Percentiles rank a stretch among this genome's conserved stretches.
These are phyloP conservation scores for Barnettozyma populi DNA, from an alignment of 805 yeast species.

Conservation along the genomic window DNA sequence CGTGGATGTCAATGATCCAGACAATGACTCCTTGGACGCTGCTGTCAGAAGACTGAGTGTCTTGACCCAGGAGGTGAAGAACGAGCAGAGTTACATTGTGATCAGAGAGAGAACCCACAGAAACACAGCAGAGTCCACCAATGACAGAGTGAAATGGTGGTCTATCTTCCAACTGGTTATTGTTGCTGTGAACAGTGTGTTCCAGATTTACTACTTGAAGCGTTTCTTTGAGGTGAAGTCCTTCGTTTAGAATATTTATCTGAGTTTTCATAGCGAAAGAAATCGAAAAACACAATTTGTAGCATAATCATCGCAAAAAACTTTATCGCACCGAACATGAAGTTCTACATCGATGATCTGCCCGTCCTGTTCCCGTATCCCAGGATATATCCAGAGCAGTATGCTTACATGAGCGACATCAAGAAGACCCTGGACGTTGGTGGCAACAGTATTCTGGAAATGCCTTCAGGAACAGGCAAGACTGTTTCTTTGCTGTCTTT, in stretches of 20 bases:
- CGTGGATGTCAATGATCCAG: constrained; percentile 72
- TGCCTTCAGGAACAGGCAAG: constrained; percentile 99
- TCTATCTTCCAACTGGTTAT: constrained; percentile 84
- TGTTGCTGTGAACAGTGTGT: constrained; percentile 79
- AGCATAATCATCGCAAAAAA: background rate
- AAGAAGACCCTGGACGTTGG: constrained; percentile 93
- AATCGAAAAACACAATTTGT: background rate
- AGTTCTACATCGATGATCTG: constrained; percentile 86
- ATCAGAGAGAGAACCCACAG: constrained; percentile 97
- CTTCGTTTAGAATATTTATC: constrained; percentile 49
- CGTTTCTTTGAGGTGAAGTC: constrained; percentile 94
- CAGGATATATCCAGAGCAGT: constrained; percentile 94
- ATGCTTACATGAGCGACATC: constrained; percentile 95
- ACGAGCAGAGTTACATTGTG: constrained; percentile 86
- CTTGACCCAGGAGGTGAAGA: constrained; percentile 79
- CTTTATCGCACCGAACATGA: constrained; percentile 12
- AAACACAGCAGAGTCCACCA: constrained; percentile 97
- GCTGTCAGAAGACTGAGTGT: constrained; percentile 74
- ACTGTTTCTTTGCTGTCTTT: constrained; percentile 87
- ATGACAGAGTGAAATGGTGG: constrained; percentile 98
- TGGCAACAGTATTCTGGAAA: constrained; percentile 92
- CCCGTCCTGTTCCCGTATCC: constrained; percentile 97
- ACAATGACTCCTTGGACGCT: constrained; percentile 73
- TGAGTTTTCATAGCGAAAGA: background rate
- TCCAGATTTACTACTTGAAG: constrained; percentile 91